Base-by-base conservation (phyloP, 352 stramenopile genomes). In the Salisapilia sapeloensis region DNA sequence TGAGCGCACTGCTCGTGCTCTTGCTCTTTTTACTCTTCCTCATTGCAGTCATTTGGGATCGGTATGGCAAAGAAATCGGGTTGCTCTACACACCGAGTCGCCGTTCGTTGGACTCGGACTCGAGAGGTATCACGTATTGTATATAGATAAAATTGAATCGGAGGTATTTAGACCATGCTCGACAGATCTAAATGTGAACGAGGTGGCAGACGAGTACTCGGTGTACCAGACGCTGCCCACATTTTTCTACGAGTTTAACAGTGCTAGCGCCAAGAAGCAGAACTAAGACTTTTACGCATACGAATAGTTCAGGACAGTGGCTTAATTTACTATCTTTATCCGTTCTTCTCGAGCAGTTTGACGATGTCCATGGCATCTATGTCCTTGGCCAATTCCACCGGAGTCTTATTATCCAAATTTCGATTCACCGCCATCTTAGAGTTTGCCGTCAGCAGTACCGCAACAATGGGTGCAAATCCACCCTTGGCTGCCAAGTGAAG, bases 201-300 rank as follows among this genome's bases (percentile, higher is more conserved):
- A 71, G 28, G 69, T 78, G 4, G 58, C 65, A 11, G 69, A 83
- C 48, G 69, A 89, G 41, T 89, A 75, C 46, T 70, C 69, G 2
- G 66, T 84, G 11, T 89, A 89, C 51, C 69, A 85, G 46, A 85
- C 78, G 35, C 48, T 89, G 14, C 72, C 72, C 1, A 89, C 72
- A 12, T 89, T 89, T 39, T 89, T 89, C 47, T 89, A 89, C 58
- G 72, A 89, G 45, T 89, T 85, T 49, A 69, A n/a, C n/a, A n/a
- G n/a, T n/a, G n/a, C n/a, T n/a, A n/a, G n/a, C n/a, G n/a, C 46
- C 32, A 76, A 69, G 34, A 80, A 79, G 44, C 72, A 65, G 39
- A 52, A 54, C 25, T 50, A 21, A 46, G n/a, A 29, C 9, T 6
- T 17, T 31, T 22, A 40, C 27, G 34, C 57, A 49, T n/a, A n/a